Conservation (phyloP, 2,329 filamentous ascomycete genomes). For the Stachybotrys chartarum region DNA sequence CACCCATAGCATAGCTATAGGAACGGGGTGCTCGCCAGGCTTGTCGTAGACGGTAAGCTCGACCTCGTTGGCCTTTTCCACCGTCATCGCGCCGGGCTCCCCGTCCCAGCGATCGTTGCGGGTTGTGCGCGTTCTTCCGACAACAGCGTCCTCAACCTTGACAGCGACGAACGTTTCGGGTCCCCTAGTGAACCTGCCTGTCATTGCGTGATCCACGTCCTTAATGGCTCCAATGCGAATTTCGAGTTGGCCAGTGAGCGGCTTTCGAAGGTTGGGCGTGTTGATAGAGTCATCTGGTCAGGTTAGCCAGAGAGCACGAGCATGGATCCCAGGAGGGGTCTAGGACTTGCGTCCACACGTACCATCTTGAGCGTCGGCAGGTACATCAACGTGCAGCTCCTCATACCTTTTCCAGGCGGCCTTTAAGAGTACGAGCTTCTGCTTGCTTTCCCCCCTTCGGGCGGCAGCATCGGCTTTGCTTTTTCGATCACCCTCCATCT, state of each 20-base stretch:
- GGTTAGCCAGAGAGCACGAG: constrained; percentile 9
- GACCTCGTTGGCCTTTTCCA: constrained; percentile 98
- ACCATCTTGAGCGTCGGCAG: constrained; percentile 74
- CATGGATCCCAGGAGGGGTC: background rate
- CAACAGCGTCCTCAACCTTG: constrained; percentile 92
- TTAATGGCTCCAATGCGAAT: constrained; percentile 83
- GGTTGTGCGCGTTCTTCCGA: constrained; percentile 78
- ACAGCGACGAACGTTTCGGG: constrained; percentile 94
- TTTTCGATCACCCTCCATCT: constrained; percentile 95
- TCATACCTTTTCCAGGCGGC: constrained; percentile 96
- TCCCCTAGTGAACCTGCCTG: constrained; percentile 75
- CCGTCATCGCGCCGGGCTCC: constrained; percentile 84
- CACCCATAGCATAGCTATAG: constrained; percentile 93
- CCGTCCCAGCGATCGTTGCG: constrained; percentile 87
- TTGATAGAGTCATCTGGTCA: constrained; percentile 86
- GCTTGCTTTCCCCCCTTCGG: constrained; percentile 86
- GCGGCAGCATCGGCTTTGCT: constrained; percentile 89
- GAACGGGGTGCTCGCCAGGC: constrained; percentile 79
- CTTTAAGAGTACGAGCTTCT: constrained; percentile 93
- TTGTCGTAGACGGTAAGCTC: constrained; percentile 98
- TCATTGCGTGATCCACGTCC: constrained; percentile 89
- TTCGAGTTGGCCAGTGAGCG: constrained; percentile 83
- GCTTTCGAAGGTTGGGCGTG: constrained; percentile 88
- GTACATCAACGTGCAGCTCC: constrained; percentile 89
- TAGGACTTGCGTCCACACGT: constrained; percentile 25